phyloP scores from a whole-genome alignment of 2,329 filamentous ascomycete species.

The Scytalidium sp. region DNA sequence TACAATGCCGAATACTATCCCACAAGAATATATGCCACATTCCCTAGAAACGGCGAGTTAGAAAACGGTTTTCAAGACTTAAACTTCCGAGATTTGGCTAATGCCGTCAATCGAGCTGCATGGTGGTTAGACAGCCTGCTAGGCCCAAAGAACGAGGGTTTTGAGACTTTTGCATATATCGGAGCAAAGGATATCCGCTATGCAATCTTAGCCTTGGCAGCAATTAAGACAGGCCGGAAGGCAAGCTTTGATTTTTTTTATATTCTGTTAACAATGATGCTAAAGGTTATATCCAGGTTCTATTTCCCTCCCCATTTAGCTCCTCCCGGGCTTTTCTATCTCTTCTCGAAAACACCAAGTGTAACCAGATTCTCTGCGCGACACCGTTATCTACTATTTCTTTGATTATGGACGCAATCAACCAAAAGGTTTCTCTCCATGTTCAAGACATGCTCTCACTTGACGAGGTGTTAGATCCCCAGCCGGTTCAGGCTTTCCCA shows the following conservation, averaged over 20 bases:
- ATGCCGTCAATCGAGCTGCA: conserved; percentile 2
- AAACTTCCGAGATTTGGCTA: conserved; percentile 2
- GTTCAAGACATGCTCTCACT: too few species aligned
- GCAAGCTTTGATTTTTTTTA: background rate
- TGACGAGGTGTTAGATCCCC: background rate
- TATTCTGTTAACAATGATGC: background rate
- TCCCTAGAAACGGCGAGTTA: conserved; percentile 2
- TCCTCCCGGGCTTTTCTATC: background rate
- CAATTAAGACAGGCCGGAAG: background rate
- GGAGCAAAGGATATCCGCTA: conserved; percentile 1
- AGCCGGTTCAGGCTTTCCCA: background rate
- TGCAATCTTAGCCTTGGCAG: conserved; percentile 2
- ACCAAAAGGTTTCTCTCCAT: too few species aligned
- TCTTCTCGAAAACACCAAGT: background rate
- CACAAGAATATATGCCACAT: conserved; percentile 3
- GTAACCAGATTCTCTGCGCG: background rate
- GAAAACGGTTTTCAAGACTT: conserved; percentile 7
- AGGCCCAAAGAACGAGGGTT: conserved; percentile 1
- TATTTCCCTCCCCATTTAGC: background rate
- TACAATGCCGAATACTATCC: conserved; percentile 1
- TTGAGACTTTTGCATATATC: conserved; percentile 2
- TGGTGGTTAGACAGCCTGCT: conserved; percentile 1
- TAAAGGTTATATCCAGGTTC: background rate
- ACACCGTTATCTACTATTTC: background rate
- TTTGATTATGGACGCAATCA: background rate